phyloP scores from a whole-genome alignment of 371 early-diverging fungal species.

The Circinella minor region DNA sequence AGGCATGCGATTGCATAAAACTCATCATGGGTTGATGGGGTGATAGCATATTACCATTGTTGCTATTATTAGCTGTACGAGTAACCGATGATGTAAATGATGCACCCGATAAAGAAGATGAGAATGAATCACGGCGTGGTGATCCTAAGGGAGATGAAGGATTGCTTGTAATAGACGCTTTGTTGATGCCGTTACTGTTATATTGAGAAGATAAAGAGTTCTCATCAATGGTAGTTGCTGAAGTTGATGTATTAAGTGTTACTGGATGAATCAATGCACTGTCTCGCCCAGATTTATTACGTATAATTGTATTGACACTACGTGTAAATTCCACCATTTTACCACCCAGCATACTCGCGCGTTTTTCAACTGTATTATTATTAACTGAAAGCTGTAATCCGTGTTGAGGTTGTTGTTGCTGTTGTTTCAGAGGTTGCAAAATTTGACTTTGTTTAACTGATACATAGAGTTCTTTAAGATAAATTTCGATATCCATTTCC shows the following conservation, averaged over 20 bases:
- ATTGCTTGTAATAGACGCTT: conserved; percentile 13
- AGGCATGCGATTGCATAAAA: conserved; percentile 28
- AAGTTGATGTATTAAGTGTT: too few relatives aligned
- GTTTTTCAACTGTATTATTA: conserved; percentile 14
- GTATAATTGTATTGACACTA: conserved; percentile 28
- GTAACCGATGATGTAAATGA: conserved; percentile 11
- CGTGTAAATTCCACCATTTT: conserved; percentile 24
- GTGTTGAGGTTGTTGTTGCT: conserved; percentile 15
- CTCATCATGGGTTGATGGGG: conserved; percentile 28
- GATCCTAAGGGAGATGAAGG: conserved; percentile 19
- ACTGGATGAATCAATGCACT: conserved; percentile 17
- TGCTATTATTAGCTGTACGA: background rate
- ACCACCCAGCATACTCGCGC: conserved; percentile 24
- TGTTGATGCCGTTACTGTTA: background rate
- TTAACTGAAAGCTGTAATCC: background rate
- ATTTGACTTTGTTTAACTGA: conserved; percentile 81
- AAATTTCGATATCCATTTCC: conserved; percentile 49
- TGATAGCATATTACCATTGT: conserved; percentile 12
- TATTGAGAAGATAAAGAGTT: too few relatives aligned
- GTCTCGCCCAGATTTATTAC: conserved; percentile 23
- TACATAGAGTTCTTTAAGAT: conserved; percentile 71
- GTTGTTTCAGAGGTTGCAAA: conserved; percentile 57
- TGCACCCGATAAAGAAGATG: conserved; percentile 23
- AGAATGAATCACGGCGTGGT: conserved; percentile 26
- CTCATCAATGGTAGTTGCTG: too few relatives aligned